Base-by-base conservation (phyloP, 306 rosid species). In the Ochetophila trinervis region DNA sequence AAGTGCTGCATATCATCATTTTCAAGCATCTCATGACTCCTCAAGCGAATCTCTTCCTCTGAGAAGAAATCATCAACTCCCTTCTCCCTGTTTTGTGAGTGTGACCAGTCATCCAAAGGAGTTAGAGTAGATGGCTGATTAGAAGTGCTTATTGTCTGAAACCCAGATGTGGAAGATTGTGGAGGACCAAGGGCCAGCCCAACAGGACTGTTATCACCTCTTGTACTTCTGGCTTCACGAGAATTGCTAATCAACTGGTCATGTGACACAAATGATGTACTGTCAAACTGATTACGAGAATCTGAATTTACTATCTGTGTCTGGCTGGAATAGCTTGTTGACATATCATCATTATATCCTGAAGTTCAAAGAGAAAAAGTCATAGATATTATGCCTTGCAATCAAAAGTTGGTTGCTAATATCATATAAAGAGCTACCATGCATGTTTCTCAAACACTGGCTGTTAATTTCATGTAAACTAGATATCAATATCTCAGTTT, bases 1-100 rank as follows among this genome's bases (percentile, higher is more conserved):
- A 94, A 79, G 52, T 94, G 99, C 78, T 94, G 99, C 96, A 94
- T 94, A 68, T 94, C 99, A 63, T 94, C 99, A 66, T 90, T 90
- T 80, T 94, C 97, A 20, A 94, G 89, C 89, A 94, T 90, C 82
- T 94, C 99, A 17, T 86, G 76, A 81, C 99, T 94, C 84, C 80
- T 94, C 13, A 88, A n/a, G 23, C 99, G 97, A 72, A 94, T 94
- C 34, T 94, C 97, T 50, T 94, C 97, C 79, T 94, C 99, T 0
- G 97, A 83, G 63, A 94, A 82, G 72, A 88, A 85, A 40, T 93
- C 95, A 20, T 91, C 97, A 30, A 66, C 91, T 67, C 91, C 97
- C 74, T 49, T 88, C 70, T 88, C 97, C 73, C 96, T 76, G 81
- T 68, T 81, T 51, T 82, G 81, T 56, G 91, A 76, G 52, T 82